These are phyloP conservation scores for Pelargonium nanum DNA, from an alignment of 345 rosid genomes.

Conservation along the genomic window DNA sequence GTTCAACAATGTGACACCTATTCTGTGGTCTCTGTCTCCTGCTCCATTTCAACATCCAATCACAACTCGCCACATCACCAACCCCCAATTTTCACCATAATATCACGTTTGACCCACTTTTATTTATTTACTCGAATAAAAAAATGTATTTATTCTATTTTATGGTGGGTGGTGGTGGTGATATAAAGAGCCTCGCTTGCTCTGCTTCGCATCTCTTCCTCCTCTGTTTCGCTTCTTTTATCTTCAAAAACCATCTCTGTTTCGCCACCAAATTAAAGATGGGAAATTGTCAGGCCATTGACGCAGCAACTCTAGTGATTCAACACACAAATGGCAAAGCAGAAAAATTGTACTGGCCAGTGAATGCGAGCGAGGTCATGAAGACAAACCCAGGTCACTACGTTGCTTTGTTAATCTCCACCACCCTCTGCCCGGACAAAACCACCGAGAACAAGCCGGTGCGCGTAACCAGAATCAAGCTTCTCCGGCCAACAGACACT, in stretches of 20 bases:
- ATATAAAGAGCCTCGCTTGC: background rate
- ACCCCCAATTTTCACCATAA: background rate
- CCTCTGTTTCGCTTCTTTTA: background rate
- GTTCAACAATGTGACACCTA: background rate
- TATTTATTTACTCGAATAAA: background rate
- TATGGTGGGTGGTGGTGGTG: background rate
- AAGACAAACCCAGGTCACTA: slow-evolving; percentile 81
- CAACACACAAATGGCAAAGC: slow-evolving; percentile 73
- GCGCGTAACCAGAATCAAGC: slow-evolving; percentile 78
- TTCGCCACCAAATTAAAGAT: slow-evolving; percentile 20
- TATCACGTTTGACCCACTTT: background rate
- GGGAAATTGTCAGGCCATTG: slow-evolving; percentile 94
- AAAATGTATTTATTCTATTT: background rate
- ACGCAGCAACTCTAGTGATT: slow-evolving; percentile 61
- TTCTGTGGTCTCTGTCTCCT: slow-evolving; percentile 4
- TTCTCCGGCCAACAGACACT: slow-evolving; percentile 74
- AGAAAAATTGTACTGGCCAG: slow-evolving; percentile 53
- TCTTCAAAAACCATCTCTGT: too few relatives aligned
- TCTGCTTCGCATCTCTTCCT: slow-evolving; percentile 3
- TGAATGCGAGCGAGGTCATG: slow-evolving; percentile 62
- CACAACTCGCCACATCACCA: slow-evolving; percentile 21
- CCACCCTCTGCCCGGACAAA: slow-evolving; percentile 37
- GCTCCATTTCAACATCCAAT: slow-evolving; percentile 20
- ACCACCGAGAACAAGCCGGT: slow-evolving; percentile 25
- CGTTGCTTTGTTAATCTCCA: slow-evolving; percentile 85